A percentile compares a stretch with the other conserved stretches of the same genome.
Conservation (phyloP, 129 eudicot genomes). For the Lactuca sativa region DNA sequence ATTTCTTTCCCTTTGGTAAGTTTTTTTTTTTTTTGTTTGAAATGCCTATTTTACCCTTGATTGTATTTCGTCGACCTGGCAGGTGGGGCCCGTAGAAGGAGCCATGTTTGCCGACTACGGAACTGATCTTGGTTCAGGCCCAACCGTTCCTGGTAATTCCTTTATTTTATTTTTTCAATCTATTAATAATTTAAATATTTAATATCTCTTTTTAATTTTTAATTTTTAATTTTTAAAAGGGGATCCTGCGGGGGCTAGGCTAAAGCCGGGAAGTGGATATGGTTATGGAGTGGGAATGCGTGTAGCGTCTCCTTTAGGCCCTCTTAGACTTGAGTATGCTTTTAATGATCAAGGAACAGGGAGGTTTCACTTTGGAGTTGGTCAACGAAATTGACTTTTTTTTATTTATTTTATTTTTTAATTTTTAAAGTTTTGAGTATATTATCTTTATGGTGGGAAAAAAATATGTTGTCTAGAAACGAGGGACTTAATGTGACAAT, state of each 20-base stretch:
- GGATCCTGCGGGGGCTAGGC: constrained; percentile 97
- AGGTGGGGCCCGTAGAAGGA: constrained; percentile 84
- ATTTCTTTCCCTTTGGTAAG: constrained; percentile 88
- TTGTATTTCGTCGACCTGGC: constrained; percentile 17
- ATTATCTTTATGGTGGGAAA: not conserved
- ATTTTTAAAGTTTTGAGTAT: constrained; percentile 23
- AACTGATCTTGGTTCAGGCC: constrained; percentile 94
- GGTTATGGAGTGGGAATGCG: constrained; percentile 88
- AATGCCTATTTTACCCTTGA: not conserved
- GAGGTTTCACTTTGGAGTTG: constrained; percentile 92
- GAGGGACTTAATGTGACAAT: constrained; percentile 18
- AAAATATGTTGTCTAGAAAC: constrained; percentile 15
- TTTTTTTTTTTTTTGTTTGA: not conserved
- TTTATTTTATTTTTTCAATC: not conserved
- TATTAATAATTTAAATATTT: not conserved
- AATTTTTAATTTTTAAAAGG: constrained; percentile 37
- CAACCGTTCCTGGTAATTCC: constrained; percentile 76
- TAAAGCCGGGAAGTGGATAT: constrained; percentile 89
- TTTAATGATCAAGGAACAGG: constrained; percentile 76
- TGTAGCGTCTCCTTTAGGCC: constrained; percentile 90
- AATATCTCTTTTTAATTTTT: not conserved
- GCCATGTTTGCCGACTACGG: constrained; percentile 89
- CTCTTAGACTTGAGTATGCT: constrained; percentile 85
- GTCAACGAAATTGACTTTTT: constrained; percentile 58
- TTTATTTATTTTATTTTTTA: not conserved